These are phyloP conservation scores for Sanguinoderma infundibulare DNA, from an alignment of 1,284 basidiomycete genomes.

Conservation along the genomic window DNA sequence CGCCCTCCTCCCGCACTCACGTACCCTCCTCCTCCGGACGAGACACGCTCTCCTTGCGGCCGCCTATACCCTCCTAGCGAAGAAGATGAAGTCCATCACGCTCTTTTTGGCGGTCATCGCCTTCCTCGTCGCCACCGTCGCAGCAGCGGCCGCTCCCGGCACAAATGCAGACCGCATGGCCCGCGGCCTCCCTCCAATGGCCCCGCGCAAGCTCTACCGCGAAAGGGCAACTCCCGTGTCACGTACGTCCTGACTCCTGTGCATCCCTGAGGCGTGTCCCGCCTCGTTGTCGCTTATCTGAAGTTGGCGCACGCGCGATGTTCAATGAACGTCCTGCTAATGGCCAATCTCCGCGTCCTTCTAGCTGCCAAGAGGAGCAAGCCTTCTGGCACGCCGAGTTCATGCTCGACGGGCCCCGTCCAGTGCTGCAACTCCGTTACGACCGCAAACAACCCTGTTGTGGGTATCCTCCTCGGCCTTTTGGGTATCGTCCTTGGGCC, in stretches of 20 bases:
- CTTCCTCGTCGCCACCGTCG: slow-evolving; percentile 24
- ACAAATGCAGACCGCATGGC: slow-evolving; percentile 27
- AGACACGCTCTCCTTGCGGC: slow-evolving; percentile 18
- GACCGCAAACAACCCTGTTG: slow-evolving; percentile 13
- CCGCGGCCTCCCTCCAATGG: slow-evolving; percentile 24
- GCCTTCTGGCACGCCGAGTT: slow-evolving; percentile 13
- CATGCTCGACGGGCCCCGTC: slow-evolving; percentile 33
- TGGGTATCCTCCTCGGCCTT: slow-evolving; percentile 18
- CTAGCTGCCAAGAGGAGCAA: slow-evolving; percentile 4
- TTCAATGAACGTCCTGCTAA: no score
- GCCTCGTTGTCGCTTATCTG: not conserved
- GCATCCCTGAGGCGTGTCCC: no score
- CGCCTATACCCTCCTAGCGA: slow-evolving; percentile 13
- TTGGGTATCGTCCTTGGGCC: slow-evolving; percentile 30
- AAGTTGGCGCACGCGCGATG: not conserved
- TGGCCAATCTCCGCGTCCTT: not conserved
- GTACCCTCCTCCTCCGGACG: not conserved
- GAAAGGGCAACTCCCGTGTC: slow-evolving; percentile 1
- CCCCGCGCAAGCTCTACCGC: slow-evolving; percentile 21
- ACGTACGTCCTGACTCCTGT: slow-evolving; percentile 11
- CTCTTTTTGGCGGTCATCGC: slow-evolving; percentile 18
- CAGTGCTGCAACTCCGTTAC: slow-evolving; percentile 34
- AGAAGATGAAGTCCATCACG: slow-evolving; percentile 20
- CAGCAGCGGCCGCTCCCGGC: slow-evolving; percentile 9
- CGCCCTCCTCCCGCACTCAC: no score